These are phyloP conservation scores for Isabelozyma heimii DNA, from an alignment of 805 yeast species.

Conservation along the genomic window DNA sequence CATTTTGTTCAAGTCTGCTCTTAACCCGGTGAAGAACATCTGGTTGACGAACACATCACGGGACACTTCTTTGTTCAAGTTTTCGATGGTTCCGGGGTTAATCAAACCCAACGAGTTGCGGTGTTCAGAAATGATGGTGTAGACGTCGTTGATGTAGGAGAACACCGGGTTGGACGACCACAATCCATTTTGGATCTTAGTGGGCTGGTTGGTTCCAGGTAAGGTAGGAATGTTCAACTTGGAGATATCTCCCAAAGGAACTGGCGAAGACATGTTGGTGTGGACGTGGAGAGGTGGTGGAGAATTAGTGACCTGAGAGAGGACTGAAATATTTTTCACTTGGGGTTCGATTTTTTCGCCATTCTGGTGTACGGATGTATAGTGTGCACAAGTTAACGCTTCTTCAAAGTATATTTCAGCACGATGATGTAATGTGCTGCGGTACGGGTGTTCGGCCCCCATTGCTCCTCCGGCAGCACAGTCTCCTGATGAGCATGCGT, in stretches of 20 bases:
- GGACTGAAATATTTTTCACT: not conserved
- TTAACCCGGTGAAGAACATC: conserved; percentile 89
- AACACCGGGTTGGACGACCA: conserved; percentile 85
- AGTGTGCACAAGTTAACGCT: not conserved
- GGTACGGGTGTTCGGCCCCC: not conserved
- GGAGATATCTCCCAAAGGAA: conserved; percentile 59
- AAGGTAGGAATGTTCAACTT: conserved; percentile 55
- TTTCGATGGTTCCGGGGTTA: conserved; percentile 95
- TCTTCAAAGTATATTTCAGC: no score
- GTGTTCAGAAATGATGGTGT: conserved; percentile 69
- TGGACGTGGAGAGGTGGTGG: no score
- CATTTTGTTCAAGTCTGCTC: conserved; percentile 94
- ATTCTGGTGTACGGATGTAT: no score
- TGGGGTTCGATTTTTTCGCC: not conserved
- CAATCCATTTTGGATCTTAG: conserved; percentile 49
- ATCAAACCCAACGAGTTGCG: conserved; percentile 77
- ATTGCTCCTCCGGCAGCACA: not conserved
- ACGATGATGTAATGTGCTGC: not conserved
- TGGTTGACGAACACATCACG: conserved; percentile 90
- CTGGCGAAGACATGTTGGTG: conserved; percentile 37
- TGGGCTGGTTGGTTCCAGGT: conserved; percentile 54
- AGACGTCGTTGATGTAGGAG: conserved; percentile 73
- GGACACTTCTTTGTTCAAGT: conserved; percentile 87
- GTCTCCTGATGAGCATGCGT: not conserved
- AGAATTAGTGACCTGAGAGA: no score